Evolutionary conservation across 768 basidiomycete genomes (phyloP).

Genomic region (Candolleomyces eurysporus): DNA sequence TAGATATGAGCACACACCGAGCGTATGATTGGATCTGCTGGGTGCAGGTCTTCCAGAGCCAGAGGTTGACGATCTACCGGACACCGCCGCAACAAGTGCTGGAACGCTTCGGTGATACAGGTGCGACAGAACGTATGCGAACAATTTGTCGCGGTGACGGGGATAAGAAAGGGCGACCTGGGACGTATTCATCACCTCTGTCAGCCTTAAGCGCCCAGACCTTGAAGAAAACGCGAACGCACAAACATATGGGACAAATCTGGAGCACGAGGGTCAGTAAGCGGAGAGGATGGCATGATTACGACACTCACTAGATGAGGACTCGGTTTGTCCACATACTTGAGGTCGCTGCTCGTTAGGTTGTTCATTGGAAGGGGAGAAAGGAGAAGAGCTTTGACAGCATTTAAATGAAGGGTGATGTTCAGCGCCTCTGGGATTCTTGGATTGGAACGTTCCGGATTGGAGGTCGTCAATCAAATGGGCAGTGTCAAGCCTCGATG

Average conservation of each 20-base stretch:
- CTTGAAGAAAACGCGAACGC: neutral
- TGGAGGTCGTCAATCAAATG: no score
- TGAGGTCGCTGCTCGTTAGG: neutral
- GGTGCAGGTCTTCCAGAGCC: conserved; percentile 49
- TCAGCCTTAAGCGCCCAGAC: neutral
- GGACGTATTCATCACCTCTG: neutral
- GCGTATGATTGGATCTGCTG: conserved; percentile 74
- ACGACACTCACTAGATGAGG: conserved; percentile 1
- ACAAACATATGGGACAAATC: conserved; percentile 3
- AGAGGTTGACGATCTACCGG: conserved; percentile 81
- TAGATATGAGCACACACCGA: conserved; percentile 46
- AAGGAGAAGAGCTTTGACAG: neutral
- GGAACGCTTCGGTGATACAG: conserved; percentile 70
- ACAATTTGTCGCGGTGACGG: conserved; percentile 68
- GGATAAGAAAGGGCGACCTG: conserved; percentile 73
- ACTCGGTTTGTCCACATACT: neutral
- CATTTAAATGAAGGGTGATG: neutral
- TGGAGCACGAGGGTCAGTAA: neutral
- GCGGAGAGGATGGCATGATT: no score
- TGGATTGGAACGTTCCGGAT: no score
- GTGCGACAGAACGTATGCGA: conserved; percentile 82
- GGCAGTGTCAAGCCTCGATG: no score
- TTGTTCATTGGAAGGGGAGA: neutral
- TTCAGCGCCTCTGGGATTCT: no score
- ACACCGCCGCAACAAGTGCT: conserved; percentile 60